These are phyloP conservation scores for Friedmanniomyces simplex DNA, from an alignment of 495 filamentous ascomycete genomes.

Conservation along the genomic window DNA sequence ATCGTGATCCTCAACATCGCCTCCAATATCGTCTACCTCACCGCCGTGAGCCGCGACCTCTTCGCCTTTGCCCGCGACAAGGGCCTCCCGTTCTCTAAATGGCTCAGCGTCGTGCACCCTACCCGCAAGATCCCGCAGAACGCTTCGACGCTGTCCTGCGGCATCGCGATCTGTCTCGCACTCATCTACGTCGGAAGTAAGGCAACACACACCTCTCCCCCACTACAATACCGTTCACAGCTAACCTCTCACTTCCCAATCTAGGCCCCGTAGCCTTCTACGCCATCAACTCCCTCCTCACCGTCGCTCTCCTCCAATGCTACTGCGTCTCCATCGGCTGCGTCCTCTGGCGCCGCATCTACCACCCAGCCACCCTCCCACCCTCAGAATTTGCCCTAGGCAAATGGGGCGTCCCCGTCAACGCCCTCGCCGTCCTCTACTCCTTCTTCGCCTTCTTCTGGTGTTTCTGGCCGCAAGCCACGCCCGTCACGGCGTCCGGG, in stretches of 20 bases:
- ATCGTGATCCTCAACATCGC: conserved; percentile 32
- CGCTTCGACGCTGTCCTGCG: conserved; percentile 39
- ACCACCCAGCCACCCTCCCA: conserved; percentile 21
- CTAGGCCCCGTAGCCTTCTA: conserved; percentile 40
- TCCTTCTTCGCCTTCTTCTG: conserved; percentile 18
- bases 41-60: conserved; percentile 3
- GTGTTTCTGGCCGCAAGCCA: conserved; percentile 7
- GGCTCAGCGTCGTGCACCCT: conserved; percentile 2
- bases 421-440: conserved; percentile 23
- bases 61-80: conserved; percentile 12
- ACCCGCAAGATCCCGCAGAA: conserved; percentile 5
- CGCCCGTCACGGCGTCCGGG: neutral
- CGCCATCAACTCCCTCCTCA: conserved; percentile 39
- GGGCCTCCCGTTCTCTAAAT: conserved; percentile 6
- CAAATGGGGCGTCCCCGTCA: conserved; percentile 23
- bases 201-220: neutral
- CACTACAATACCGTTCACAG: neutral
- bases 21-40: conserved; percentile 24
- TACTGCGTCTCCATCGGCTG: conserved; percentile 19
- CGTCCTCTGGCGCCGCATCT: conserved; percentile 23
- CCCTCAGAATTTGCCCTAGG: conserved; percentile 22
- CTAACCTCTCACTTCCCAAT: neutral
- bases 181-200: conserved; percentile 50
- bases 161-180: conserved; percentile 41
- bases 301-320: conserved; percentile 11